These are phyloP conservation scores for Leishmania tarentolae DNA, from an alignment of 208 protist genomes.

Conservation along the genomic window DNA sequence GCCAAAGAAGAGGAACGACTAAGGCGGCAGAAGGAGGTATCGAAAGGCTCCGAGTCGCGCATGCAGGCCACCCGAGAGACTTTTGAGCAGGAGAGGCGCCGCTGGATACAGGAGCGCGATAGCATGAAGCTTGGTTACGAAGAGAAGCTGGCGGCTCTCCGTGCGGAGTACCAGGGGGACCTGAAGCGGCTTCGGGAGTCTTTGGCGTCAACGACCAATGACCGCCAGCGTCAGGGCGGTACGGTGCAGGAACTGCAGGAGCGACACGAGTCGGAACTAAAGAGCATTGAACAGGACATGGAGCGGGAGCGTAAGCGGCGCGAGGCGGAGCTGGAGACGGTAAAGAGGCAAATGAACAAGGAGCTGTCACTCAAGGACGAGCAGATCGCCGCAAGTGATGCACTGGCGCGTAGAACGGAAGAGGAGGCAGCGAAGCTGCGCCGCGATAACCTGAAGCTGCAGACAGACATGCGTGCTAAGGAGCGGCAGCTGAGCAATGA, in stretches of 20 bases:
- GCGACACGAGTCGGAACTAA: slow-evolving; percentile 25
- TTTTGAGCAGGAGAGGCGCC: slow-evolving; percentile 41
- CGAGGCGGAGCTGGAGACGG: slow-evolving; percentile 19
- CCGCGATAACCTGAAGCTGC: slow-evolving; percentile 38
- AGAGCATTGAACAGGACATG: slow-evolving; percentile 16
- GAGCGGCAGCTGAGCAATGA: slow-evolving; percentile 24
- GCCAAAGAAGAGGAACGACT: slow-evolving; percentile 8
- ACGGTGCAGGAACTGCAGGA: slow-evolving; percentile 42
- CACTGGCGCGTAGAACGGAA: slow-evolving; percentile 33
- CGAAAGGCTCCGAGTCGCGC: slow-evolving; percentile 30
- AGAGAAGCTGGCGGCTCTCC: slow-evolving; percentile 29
- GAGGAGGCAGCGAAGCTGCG: slow-evolving; percentile 38
- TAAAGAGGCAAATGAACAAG: slow-evolving; percentile 31
- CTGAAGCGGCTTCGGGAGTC: slow-evolving; percentile 37
- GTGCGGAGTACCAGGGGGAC: slow-evolving; percentile 38
- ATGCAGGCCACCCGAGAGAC: slow-evolving; percentile 27
- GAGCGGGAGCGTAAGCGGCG: slow-evolving; percentile 16
- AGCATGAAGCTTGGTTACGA: slow-evolving; percentile 43
- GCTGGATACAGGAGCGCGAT: slow-evolving; percentile 29
- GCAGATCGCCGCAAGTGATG: slow-evolving; percentile 40
- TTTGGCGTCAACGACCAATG: slow-evolving; percentile 9
- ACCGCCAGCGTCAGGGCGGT: slow-evolving; percentile 41
- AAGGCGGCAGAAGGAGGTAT: slow-evolving; percentile 7
- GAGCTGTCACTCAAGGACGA: slow-evolving; percentile 23
- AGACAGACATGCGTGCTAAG: slow-evolving; percentile 19